Conservation (phyloP, 164 flowering plant genomes). For the Piper betle region DNA sequence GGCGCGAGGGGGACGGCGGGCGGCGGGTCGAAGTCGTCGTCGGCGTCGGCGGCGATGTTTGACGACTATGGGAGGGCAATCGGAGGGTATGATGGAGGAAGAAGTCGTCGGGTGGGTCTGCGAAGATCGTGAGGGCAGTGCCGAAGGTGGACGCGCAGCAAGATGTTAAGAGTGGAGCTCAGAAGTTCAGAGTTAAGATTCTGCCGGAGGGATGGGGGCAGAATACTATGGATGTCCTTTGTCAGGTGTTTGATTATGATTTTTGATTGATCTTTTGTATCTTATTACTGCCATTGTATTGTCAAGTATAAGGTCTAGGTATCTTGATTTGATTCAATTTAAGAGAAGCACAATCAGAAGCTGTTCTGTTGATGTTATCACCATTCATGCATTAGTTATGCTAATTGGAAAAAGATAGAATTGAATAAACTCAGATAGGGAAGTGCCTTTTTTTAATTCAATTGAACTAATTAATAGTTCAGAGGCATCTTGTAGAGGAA, state of each 20-base stretch:
- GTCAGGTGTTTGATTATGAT: conserved; percentile 45
- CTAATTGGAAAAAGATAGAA: too few species aligned
- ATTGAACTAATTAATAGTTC: too few species aligned
- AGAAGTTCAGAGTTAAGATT: conserved; percentile 84
- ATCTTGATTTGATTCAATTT: too few species aligned
- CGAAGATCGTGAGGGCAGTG: conserved; percentile 60
- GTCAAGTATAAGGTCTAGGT: too few species aligned
- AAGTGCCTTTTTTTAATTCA: too few species aligned
- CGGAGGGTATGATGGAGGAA: conserved; percentile 11
- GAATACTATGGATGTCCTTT: conserved; percentile 86
- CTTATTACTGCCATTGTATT: too few species aligned
- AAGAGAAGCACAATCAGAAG: too few species aligned
- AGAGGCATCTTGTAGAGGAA: too few species aligned
- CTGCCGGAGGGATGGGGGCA: conserved; percentile 77
- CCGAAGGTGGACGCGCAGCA: conserved; percentile 71
- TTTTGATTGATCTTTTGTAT: background rate
- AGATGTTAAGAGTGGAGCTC: conserved; percentile 73
- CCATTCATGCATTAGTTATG: too few species aligned
- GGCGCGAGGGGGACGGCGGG: conserved; percentile 66
- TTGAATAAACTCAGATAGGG: too few species aligned
- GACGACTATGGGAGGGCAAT: conserved; percentile 88
- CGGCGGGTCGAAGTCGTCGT: conserved; percentile 28
- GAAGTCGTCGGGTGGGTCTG: conserved; percentile 7
- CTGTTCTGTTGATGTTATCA: too few species aligned
- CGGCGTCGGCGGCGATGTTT: conserved; percentile 22